Percentiles rank a stretch among this genome's conserved stretches.
phyloP scores from a whole-genome alignment of 495 filamentous ascomycete species.

The Choiromyces venosus region DNA sequence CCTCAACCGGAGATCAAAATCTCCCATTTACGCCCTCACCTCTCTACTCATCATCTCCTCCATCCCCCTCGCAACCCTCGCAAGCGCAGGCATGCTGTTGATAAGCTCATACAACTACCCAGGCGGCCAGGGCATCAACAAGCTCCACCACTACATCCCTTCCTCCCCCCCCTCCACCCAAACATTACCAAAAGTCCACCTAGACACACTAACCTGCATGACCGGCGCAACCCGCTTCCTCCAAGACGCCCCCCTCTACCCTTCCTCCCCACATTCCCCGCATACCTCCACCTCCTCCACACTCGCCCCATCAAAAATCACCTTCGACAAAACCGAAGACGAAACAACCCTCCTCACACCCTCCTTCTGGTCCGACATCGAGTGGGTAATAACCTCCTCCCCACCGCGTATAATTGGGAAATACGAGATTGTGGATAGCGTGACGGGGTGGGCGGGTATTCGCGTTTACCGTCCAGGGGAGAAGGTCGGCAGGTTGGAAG shows the following conservation, averaged over 20 bases:
- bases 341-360: constrained; percentile 52
- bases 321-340: constrained; percentile 62
- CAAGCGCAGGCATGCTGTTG: constrained; percentile 60
- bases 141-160: constrained; percentile 52
- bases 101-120: constrained; percentile 80
- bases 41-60: constrained; percentile 52
- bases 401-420: constrained; percentile 54
- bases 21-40: constrained; percentile 51
- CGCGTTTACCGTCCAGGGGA: constrained; percentile 56
- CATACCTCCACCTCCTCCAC: constrained; percentile 11
- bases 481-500: constrained; percentile 34
- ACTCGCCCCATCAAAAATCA: constrained; percentile 37
- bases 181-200: constrained; percentile 53
- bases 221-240: constrained; percentile 89
- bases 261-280: constrained; percentile 16
- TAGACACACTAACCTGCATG: constrained; percentile 86
- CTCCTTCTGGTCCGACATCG: constrained; percentile 73
- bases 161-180: neutral
- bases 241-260: constrained; percentile 45
- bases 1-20: constrained; percentile 61
- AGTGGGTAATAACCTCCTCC: constrained; percentile 72
- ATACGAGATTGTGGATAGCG: constrained; percentile 66
- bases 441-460: constrained; percentile 68
- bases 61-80: constrained; percentile 53
- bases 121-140: constrained; percentile 64